Percentiles rank a stretch among this genome's conserved stretches.
These are phyloP conservation scores for Mycena capillaripes DNA, from an alignment of 768 basidiomycete species.

Conservation along the genomic window DNA sequence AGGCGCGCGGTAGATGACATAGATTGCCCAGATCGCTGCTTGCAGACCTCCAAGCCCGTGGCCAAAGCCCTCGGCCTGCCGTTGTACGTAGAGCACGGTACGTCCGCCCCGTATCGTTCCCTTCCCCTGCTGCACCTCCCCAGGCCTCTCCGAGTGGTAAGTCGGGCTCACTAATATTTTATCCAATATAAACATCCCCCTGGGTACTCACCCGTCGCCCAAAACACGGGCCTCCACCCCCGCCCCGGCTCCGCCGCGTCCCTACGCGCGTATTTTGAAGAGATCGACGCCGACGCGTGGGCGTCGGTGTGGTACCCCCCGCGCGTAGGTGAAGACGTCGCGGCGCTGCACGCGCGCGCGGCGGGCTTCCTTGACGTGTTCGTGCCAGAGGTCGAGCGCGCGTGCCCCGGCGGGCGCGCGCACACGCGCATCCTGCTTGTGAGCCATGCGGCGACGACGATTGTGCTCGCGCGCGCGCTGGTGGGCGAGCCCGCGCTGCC, in stretches of 20 bases:
- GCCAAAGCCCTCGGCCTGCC: slow-evolving; percentile 75
- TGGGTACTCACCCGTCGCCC: slow-evolving; percentile 83
- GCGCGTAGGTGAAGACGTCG: slow-evolving; percentile 79
- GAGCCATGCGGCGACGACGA: slow-evolving; percentile 82
- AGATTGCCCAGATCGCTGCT: slow-evolving; percentile 77
- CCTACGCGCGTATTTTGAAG: slow-evolving; percentile 65
- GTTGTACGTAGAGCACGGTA: slow-evolving; percentile 86
- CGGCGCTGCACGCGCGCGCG: slow-evolving; percentile 72
- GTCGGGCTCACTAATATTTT: neutral
- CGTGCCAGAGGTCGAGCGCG: slow-evolving; percentile 62
- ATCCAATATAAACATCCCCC: slow-evolving; percentile 52
- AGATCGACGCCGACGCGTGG: slow-evolving; percentile 73
- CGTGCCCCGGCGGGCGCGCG: slow-evolving; percentile 46
- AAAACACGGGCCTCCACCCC: slow-evolving; percentile 81
- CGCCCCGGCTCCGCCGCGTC: slow-evolving; percentile 71
- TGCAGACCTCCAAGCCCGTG: slow-evolving; percentile 81
- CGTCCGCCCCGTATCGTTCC: slow-evolving; percentile 18
- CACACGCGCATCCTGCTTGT: slow-evolving; percentile 73
- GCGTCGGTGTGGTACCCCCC: slow-evolving; percentile 76
- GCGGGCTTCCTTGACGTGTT: slow-evolving; percentile 66
- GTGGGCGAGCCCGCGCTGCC: slow-evolving; percentile 64
- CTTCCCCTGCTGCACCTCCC: slow-evolving; percentile 1
- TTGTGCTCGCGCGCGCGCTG: slow-evolving; percentile 74
- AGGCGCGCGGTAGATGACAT: neutral
- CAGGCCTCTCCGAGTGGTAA: slow-evolving; percentile 86